These are phyloP conservation scores for Cordyceps pruinosa DNA, from an alignment of 2,329 filamentous ascomycete species.

Conservation along the genomic window DNA sequence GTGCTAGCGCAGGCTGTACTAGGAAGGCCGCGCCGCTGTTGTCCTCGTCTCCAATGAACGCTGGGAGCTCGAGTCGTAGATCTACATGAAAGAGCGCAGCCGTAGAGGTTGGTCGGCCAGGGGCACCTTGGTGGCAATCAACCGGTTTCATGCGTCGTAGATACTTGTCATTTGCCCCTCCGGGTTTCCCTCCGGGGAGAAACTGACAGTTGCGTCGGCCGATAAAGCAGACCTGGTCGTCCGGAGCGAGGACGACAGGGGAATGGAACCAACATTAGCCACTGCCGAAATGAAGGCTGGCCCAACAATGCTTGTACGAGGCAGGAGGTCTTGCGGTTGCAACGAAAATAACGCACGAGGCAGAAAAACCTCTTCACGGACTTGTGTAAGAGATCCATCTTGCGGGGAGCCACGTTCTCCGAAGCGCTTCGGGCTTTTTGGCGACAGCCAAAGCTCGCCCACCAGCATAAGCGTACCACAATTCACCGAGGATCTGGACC, in stretches of 20 bases:
- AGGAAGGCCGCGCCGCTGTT: background rate
- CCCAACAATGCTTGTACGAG: no score
- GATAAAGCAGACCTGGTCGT: no score
- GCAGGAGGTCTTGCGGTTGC: no score
- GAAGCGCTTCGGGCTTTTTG: slow-evolving; percentile 1
- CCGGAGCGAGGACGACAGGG: no score
- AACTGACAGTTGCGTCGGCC: no score
- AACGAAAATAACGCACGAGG: background rate
- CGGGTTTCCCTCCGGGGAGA: no score
- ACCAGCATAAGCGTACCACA: background rate
- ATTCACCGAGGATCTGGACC: background rate
- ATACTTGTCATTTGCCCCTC: no score
- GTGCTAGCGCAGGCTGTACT: background rate
- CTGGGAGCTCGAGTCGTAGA: background rate
- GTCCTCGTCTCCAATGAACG: background rate
- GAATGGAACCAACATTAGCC: no score
- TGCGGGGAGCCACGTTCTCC: background rate
- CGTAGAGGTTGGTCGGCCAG: no score
- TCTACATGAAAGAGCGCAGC: no score
- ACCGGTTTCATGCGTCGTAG: no score
- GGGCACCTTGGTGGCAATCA: background rate
- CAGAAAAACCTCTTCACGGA: background rate
- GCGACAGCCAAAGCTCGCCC: background rate
- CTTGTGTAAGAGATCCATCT: background rate
- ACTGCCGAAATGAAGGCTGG: background rate